Base-by-base conservation (phyloP, 371 early-diverging fungal species). In the Zychaea mexicana region DNA sequence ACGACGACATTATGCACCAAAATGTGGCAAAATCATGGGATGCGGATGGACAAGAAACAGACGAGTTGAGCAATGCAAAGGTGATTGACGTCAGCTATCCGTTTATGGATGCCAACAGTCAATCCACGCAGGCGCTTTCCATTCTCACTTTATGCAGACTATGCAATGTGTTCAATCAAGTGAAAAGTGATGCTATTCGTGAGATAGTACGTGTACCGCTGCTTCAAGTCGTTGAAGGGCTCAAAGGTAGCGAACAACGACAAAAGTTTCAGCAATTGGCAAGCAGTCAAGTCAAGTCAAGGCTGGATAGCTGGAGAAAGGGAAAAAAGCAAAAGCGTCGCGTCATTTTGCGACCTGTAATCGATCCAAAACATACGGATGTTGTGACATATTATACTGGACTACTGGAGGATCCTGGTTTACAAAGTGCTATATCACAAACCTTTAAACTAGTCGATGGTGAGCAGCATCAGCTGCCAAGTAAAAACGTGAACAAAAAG, bases 201-300 rank as follows among this genome's bases (percentile, higher is more conserved):
- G 64, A 68, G 19, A 19, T 57, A 12, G 32, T 68, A 15, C 68
- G 68, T 7, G 64, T 68, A 22, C 36, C 60, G 12, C 26, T 64
- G 26, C 59, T 68, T 13, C 68, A 68, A 56, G 64, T 68, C 22
- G 59, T 64, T 7, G 64, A 68, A 46, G 68, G 64, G 5, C 45
- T 68, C 9, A 47, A 57, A 8, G 64, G 60, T 12, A 45, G 13
- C 13, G 55, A 57, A 33, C 27, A 21, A 24, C 52, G 60, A 17
- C 57, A 53, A 21, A 38, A 45, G 24, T 68, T 68, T 26, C 36
- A 36, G 3, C 36, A 42, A 21, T 24, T 64, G 15, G 56, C 46
- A 6, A 28, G n/a, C 19, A 27, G 28, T 13, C 68, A 68, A 31
- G 28, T 27, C 3, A 59, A 60, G 27, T 46, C 46, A 13, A 59